Evolutionary conservation across 2,329 filamentous ascomycete genomes (phyloP).

Genomic region (Botrytis sinoallii): DNA sequence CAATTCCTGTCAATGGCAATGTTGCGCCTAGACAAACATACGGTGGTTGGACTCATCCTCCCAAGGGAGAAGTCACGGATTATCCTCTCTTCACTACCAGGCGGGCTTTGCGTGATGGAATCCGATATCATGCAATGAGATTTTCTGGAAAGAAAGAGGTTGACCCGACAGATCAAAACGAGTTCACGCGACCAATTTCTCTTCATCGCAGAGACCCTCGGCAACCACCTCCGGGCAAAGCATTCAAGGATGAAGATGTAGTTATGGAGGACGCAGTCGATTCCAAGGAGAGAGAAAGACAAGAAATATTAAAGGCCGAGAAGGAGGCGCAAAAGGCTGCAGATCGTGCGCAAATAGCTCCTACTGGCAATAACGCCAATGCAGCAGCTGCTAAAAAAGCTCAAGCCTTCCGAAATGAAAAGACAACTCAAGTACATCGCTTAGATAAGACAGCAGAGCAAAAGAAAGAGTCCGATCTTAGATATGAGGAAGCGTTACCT

Average conservation of each 20-base stretch:
- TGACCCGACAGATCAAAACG: constrained; percentile 66
- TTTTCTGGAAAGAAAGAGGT: constrained; percentile 61
- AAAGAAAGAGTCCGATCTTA: constrained; percentile 68
- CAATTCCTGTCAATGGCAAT: constrained; percentile 25
- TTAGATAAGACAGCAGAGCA: constrained; percentile 67
- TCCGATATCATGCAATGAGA: constrained; percentile 85
- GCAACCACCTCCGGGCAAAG: constrained; percentile 60
- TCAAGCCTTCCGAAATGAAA: constrained; percentile 74
- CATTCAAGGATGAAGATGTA: constrained; percentile 57
- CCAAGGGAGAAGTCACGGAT: constrained; percentile 47
- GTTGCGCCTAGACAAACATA: constrained; percentile 39
- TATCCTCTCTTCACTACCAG: constrained; percentile 81
- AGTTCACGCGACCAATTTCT: constrained; percentile 85
- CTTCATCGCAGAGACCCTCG: constrained; percentile 85
- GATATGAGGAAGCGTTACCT: constrained; percentile 92
- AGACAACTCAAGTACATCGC: constrained; percentile 80
- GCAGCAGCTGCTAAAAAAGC: constrained; percentile 37
- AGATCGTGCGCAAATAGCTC: constrained; percentile 90
- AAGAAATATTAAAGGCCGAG: constrained; percentile 71
- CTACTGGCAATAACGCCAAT: constrained; percentile 59
- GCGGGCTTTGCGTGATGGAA: constrained; percentile 70
- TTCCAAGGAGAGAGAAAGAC: constrained; percentile 57
- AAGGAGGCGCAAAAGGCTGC: constrained; percentile 81
- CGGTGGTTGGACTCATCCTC: constrained; percentile 57
- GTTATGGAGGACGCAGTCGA: constrained; percentile 45